Evolutionary conservation across 345 rosid genomes (phyloP), one percentile per base, ranked within the genome.

Genomic region (Moricandia arvensis): DNA sequence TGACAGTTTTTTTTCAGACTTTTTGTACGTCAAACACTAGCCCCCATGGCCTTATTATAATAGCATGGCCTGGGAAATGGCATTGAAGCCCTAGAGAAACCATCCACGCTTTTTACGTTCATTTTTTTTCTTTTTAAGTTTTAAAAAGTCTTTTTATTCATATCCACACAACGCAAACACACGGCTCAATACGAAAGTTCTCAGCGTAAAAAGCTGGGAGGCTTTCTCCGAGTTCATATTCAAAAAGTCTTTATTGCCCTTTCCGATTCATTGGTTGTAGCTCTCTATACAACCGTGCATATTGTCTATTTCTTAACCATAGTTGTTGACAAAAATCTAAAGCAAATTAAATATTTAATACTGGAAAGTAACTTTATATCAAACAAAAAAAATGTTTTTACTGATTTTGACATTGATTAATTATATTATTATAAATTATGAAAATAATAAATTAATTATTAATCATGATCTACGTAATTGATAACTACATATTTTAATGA

Each of bases 1-100:
- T 68, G 78, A 73, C 78, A 79, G 3, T 68, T 79, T 79, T 66
- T 43, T 45, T 79, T 29, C 31, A 73, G 78, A 73, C 75, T 68
- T 79, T 79, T 41, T 67, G 57, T 58, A 66, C 59, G 59, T 58
- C 78, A 57, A 53, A 66, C 64, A 67, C 72, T 67, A 68, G 24
- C 51, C 55, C 68, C 74, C 63, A 59, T 71, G 63, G 62, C 68
- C 63, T 53, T 59, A 34, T 72, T 59, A 72, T 77, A 78, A 61
- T 78, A 73, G 74, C 77, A 73, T 72, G 77, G 68, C 62, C 29
- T 49, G 31, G 31, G 54, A 35, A 57, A 69, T 63, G 15, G 63
- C 67, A 59, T 35, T 29, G 77, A 66, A 43, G 27, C 76, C 76
- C 55, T 31, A 55, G 30, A 53, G 8, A 43, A 78, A 72, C 68